Evolutionary conservation across 2,329 filamentous ascomycete species (phyloP).

Genomic region (Colletotrichum costaricense): DNA sequence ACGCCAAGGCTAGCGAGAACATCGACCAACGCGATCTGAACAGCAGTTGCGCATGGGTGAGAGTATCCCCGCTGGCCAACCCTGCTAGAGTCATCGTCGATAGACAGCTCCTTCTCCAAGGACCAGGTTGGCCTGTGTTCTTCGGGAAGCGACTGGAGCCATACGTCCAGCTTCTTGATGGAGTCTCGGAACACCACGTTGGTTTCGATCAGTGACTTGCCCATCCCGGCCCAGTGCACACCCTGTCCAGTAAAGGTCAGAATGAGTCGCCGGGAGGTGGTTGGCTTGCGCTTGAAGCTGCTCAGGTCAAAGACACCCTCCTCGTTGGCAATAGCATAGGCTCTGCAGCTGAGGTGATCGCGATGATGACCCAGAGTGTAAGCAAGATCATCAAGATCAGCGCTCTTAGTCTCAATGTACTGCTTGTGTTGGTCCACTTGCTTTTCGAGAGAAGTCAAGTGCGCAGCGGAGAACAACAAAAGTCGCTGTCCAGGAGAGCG

Average conservation of each 20-base stretch:
- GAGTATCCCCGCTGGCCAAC: conserved; percentile 39
- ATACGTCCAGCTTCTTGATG: conserved; percentile 35
- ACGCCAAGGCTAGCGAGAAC: conserved; percentile 47
- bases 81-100: conserved; percentile 37
- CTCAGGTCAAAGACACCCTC: conserved; percentile 34
- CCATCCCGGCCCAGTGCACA: conserved; percentile 37
- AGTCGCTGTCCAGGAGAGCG: conserved; percentile 8
- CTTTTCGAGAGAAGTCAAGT: conserved; percentile 12
- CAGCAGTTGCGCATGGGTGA: conserved; percentile 45
- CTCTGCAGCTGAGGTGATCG: conserved; percentile 41
- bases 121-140: conserved; percentile 37
- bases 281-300: conserved; percentile 29
- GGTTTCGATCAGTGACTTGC: conserved; percentile 21
- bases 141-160: conserved; percentile 20
- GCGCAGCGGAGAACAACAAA: conserved; percentile 21
- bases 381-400: conserved; percentile 39
- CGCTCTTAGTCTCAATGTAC: conserved; percentile 35
- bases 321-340: conserved; percentile 38
- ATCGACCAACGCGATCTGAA: conserved; percentile 55
- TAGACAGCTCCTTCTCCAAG: conserved; percentile 41
- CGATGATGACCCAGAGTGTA: conserved; percentile 46
- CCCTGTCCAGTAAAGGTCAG: conserved; percentile 38
- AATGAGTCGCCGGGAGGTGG: conserved; percentile 8
- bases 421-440: conserved; percentile 35
- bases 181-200: conserved; percentile 18